A percentile compares a stretch with the other conserved stretches of the same genome.
Conservation (phyloP, 305 asterid species). For the Fraxinus latifolia region DNA sequence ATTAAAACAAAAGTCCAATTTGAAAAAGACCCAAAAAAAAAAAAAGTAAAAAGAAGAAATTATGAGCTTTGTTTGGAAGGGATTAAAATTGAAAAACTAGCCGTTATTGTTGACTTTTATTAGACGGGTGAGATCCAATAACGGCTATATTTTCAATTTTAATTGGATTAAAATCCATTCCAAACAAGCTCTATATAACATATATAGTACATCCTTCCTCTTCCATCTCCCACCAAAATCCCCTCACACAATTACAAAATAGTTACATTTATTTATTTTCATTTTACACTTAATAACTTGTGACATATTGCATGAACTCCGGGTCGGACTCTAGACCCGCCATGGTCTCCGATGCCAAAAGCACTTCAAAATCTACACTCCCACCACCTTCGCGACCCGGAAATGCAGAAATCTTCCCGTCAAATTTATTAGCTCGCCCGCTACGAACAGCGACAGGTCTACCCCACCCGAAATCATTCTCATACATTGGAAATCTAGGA, state of each 20-base stretch:
- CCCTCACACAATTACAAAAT: not conserved
- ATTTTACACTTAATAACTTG: not conserved
- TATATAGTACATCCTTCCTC: not conserved
- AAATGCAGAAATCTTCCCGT: conserved; percentile 50
- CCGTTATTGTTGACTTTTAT: too few relatives aligned
- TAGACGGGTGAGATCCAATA: too few relatives aligned
- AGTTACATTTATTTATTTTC: too few relatives aligned
- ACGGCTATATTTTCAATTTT: too few relatives aligned
- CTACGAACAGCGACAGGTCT: conserved; percentile 37
- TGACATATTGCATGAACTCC: conserved; percentile 46
- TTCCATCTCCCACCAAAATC: not conserved
- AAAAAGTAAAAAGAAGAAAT: too few relatives aligned
- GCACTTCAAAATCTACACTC: conserved; percentile 47
- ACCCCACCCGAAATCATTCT: conserved; percentile 52
- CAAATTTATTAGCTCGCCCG: conserved; percentile 40
- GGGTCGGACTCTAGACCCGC: conserved; percentile 34
- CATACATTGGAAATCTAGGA: conserved; percentile 44
- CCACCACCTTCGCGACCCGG: conserved; percentile 44
- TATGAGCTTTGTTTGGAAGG: too few relatives aligned
- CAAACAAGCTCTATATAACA: too few relatives aligned
- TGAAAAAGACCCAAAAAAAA: not conserved
- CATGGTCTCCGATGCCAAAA: conserved; percentile 43
- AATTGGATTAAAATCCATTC: too few relatives aligned
- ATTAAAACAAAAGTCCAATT: too few relatives aligned
- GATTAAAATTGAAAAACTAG: too few relatives aligned